phyloP scores from a whole-genome alignment of 768 basidiomycete species.

The Lactarius psammicola region DNA sequence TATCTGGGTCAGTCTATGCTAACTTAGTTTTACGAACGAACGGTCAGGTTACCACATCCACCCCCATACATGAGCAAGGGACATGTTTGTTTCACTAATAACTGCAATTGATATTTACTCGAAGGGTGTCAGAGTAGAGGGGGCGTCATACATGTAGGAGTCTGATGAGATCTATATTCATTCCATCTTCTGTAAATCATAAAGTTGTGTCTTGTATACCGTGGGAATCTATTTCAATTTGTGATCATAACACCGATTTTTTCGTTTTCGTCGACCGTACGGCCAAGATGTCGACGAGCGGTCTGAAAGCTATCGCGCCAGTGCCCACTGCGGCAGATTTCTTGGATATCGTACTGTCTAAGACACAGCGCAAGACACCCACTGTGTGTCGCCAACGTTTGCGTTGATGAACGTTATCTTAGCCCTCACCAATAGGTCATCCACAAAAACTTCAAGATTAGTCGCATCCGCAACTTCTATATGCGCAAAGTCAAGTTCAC shows the following conservation, averaged over 20 bases:
- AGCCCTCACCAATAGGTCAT: slow-evolving; percentile 61
- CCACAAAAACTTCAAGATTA: slow-evolving; percentile 99
- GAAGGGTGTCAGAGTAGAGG: slow-evolving; percentile 1
- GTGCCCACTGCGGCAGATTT: slow-evolving; percentile 96
- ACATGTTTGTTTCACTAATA: slow-evolving; percentile 3
- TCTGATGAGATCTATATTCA: slow-evolving; percentile 8
- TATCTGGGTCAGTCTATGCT: slow-evolving; percentile 51
- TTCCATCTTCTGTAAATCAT: slow-evolving; percentile 2
- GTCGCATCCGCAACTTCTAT: slow-evolving; percentile 95
- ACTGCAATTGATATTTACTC: slow-evolving; percentile 1
- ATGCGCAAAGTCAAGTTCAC: slow-evolving; percentile 99
- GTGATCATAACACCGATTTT: not conserved
- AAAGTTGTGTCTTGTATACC: slow-evolving; percentile 2
- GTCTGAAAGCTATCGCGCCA: slow-evolving; percentile 96
- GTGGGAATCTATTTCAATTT: slow-evolving; percentile 15
- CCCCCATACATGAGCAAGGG: slow-evolving; percentile 5
- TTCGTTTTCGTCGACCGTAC: not conserved
- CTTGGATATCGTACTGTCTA: slow-evolving; percentile 89
- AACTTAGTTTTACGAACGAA: slow-evolving; percentile 7
- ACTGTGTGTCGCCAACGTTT: slow-evolving; percentile 54
- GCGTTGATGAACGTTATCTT: not conserved
- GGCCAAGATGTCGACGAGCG: slow-evolving; percentile 69
- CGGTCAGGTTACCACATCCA: not conserved
- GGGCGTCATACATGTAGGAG: slow-evolving; percentile 10
- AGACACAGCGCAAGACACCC: slow-evolving; percentile 95